phyloP scores from a whole-genome alignment of 2,329 filamentous ascomycete species.

The Volutella citrinella region DNA sequence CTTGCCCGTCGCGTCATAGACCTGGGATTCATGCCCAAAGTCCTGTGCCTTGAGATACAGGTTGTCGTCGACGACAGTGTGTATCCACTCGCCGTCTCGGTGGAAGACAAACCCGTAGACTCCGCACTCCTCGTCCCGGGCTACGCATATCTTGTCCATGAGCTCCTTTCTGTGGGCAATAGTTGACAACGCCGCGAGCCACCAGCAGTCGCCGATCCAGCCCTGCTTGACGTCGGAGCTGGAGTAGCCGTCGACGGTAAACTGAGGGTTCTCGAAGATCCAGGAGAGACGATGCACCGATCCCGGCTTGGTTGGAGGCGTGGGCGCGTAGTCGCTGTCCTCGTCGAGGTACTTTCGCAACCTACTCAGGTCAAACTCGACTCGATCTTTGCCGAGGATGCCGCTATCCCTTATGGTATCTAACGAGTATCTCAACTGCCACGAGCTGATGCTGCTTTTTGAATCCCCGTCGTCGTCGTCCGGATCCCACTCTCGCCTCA shows the following conservation, averaged over 20 bases:
- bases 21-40: slow-evolving; percentile 39
- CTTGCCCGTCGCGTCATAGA: slow-evolving; percentile 42
- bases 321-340: slow-evolving; percentile 3
- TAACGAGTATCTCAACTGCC: slow-evolving; percentile 13
- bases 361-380: slow-evolving; percentile 12
- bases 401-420: slow-evolving; percentile 12
- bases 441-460: not conserved
- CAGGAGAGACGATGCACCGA: slow-evolving; percentile 42
- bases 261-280: slow-evolving; percentile 40
- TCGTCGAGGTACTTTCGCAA: slow-evolving; percentile 11
- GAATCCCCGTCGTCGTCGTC: slow-evolving; percentile 9
- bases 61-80: slow-evolving; percentile 71
- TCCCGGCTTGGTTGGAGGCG: slow-evolving; percentile 24
- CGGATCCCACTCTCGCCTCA: slow-evolving; percentile 14
- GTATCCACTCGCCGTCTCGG: slow-evolving; percentile 68
- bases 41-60: slow-evolving; percentile 28
- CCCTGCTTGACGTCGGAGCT: slow-evolving; percentile 42
- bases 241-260: slow-evolving; percentile 38
- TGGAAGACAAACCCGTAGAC: slow-evolving; percentile 75
- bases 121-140: slow-evolving; percentile 62
- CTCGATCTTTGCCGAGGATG: slow-evolving; percentile 12
- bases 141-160: slow-evolving; percentile 66
- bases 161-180: slow-evolving; percentile 63
- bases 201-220: slow-evolving; percentile 67
- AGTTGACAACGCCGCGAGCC: slow-evolving; percentile 66